These are phyloP conservation scores for Asparagopsis taxiformis DNA, from an alignment of 31 red algal species.

Conservation along the genomic window DNA sequence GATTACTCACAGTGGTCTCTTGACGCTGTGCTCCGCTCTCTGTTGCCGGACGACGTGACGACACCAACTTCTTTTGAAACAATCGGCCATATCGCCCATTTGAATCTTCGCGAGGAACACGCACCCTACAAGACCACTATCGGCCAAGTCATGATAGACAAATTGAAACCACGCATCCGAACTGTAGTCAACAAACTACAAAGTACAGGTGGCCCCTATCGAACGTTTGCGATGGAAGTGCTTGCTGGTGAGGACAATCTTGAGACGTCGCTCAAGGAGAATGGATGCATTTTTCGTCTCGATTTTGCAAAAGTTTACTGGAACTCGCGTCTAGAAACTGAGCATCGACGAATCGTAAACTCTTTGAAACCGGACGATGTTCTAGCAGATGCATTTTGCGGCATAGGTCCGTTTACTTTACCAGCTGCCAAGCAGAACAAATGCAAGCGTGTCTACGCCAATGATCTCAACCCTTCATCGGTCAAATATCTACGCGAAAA, in stretches of 20 bases:
- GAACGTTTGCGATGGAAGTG: slow-evolving; percentile 95
- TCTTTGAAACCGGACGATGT: slow-evolving; percentile 35
- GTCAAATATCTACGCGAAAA: slow-evolving; percentile 69
- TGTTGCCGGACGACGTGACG: slow-evolving; percentile 49
- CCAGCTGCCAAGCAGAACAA: slow-evolving; percentile 51
- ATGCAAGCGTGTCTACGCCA: slow-evolving; percentile 70
- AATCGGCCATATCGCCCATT: slow-evolving; percentile 82
- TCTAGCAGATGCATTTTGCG: slow-evolving; percentile 93
- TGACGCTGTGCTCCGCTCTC: slow-evolving; percentile 41
- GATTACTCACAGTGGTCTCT: slow-evolving; percentile 58
- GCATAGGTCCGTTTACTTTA: slow-evolving; percentile 92
- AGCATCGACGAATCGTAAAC: slow-evolving; percentile 76
- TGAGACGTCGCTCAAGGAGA: slow-evolving; percentile 74
- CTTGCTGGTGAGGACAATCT: slow-evolving; percentile 73
- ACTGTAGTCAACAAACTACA: slow-evolving; percentile 93
- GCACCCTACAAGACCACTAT: slow-evolving; percentile 58
- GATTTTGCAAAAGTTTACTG: slow-evolving; percentile 91
- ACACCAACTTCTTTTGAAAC: slow-evolving; percentile 82
- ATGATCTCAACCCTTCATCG: slow-evolving; percentile 87
- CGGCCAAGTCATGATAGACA: slow-evolving; percentile 79
- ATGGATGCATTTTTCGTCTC: slow-evolving; percentile 80
- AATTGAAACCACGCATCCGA: slow-evolving; percentile 62
- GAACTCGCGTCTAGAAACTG: slow-evolving; percentile 94
- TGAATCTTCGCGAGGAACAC: slow-evolving; percentile 86
- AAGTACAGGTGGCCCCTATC: slow-evolving; percentile 79